Percentiles rank a stretch among this genome's conserved stretches.
phyloP scores from a whole-genome alignment of 1,284 basidiomycete genomes.

The Tylopilus sp. region DNA sequence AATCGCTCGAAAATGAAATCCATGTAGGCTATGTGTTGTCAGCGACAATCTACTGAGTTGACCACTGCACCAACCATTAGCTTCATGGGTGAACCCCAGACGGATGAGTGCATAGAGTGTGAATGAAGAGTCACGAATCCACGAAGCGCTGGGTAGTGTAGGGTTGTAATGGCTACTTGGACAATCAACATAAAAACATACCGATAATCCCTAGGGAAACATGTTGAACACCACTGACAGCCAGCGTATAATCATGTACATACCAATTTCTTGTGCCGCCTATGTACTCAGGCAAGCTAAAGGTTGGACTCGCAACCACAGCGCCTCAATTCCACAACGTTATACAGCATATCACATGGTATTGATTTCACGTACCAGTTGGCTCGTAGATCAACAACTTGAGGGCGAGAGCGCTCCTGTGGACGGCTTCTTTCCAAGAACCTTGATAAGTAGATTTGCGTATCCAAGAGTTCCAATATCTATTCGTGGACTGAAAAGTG shows the following conservation, averaged over 20 bases:
- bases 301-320: constrained; percentile 91
- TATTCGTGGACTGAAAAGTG: constrained; percentile 65
- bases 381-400: constrained; percentile 87
- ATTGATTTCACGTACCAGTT: constrained; percentile 58
- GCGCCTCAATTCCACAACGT: constrained; percentile 59
- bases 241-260: constrained; percentile 7
- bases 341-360: neutral
- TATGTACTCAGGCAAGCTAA: constrained; percentile 89
- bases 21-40: constrained; percentile 70
- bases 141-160: constrained; percentile 61
- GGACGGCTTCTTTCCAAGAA: constrained; percentile 92
- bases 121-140: constrained; percentile 92
- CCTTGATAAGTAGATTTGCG: constrained; percentile 81
- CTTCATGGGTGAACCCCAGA: constrained; percentile 89
- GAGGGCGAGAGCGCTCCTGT: constrained; percentile 85
- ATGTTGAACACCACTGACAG: neutral
- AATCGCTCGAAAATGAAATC: constrained; percentile 87
- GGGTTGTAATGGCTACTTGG: neutral
- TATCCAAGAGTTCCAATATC: constrained; percentile 91
- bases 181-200: constrained; percentile 36
- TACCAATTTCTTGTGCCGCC: constrained; percentile 88
- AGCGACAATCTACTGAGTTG: constrained; percentile 12
- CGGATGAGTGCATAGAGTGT: constrained; percentile 90
- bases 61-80: constrained; percentile 61
- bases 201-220: constrained; percentile 69